These are phyloP conservation scores for Kluyveromyces sp. DNA, from an alignment of 1,139 yeast genomes.

Conservation along the genomic window DNA sequence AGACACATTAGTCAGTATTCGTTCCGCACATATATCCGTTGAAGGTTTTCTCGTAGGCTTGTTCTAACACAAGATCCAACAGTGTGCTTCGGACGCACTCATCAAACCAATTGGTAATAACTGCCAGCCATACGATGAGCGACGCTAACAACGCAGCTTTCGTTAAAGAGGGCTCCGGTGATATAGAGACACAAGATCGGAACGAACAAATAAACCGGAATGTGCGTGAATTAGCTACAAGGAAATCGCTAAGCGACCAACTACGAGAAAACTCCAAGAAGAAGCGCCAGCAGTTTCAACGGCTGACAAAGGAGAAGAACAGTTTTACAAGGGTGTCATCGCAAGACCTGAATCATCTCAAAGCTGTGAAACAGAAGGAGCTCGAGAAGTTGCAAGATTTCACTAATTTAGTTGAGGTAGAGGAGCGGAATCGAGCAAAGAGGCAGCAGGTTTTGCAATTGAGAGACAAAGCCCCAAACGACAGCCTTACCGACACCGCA, in stretches of 20 bases:
- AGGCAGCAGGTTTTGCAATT: neutral
- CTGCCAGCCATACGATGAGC: neutral
- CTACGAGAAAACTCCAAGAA: conserved; percentile 25
- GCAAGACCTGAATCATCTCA: conserved; percentile 16
- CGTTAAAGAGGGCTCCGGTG: conserved; percentile 25
- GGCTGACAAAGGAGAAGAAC: conserved; percentile 21
- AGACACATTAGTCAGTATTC: too few species aligned
- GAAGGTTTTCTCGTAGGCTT: too few species aligned
- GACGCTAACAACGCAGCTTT: conserved; percentile 11
- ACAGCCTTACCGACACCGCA: too few species aligned
- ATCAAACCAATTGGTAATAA: too few species aligned
- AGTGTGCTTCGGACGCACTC: too few species aligned
- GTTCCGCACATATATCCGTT: too few species aligned
- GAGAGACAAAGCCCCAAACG: too few species aligned
- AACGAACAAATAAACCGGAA: conserved; percentile 19
- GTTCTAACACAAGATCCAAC: too few species aligned
- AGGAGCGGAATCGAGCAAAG: neutral
- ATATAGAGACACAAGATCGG: conserved; percentile 19
- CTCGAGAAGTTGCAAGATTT: neutral
- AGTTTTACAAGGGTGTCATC: conserved; percentile 22
- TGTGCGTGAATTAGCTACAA: conserved; percentile 21
- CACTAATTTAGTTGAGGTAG: neutral
- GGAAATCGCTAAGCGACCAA: conserved; percentile 27
- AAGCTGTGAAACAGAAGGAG: neutral
- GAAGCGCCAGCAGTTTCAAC: conserved; percentile 22